Evolutionary conservation across 176 grass and related monocot genomes (phyloP), one percentile per base, ranked within the genome.

Genomic region (Ensete ventricosum): DNA sequence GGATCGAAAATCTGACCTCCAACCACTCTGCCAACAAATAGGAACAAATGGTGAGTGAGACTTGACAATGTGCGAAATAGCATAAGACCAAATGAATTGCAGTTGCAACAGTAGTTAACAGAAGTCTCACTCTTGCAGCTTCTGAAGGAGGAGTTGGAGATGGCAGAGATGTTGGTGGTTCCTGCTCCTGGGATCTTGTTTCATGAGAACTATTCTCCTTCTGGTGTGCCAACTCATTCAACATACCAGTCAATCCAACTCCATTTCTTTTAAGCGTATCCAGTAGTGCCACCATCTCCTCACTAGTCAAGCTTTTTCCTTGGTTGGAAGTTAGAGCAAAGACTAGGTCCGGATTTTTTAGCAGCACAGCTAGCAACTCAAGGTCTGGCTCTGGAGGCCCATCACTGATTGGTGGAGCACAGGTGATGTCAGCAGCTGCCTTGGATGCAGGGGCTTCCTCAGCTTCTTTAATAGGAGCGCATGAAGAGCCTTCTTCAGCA

Each of bases 271-370:
- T 99, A 64, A 99, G 84, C 85, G 82, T 86, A 76, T 99, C 95
- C 50, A 99, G 76, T 75, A 99, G 87, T 11, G 84, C 86, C 49
- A 94, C 81, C 14, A 77, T 99, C 81, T 94, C 86, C 26, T 89
- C 91, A 17, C 55, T 87, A 13, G 84, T 65, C 43, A 94, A 49
- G 34, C 50, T 83, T 24, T 74, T 80, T 12, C 73, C 81, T 54
- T 89, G 77, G 43, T 80, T 87, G 14, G 88, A 91, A 52, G 95
- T 94, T 69, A 99, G 67, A 59, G 95, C 95, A 85, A 99, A 94
- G 2, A 99, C 95, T 54, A 99, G 81, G 71, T 99, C 86, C 0
- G 95, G 95, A 78, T 99, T 99, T 77, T 89, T 94, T 25, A 99
- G 85, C 77, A 99, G 80, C 78, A 99, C 90, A 0, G 91, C 87